Base-by-base conservation (phyloP, 805 yeast species). In the Huiozyma naganishii region DNA sequence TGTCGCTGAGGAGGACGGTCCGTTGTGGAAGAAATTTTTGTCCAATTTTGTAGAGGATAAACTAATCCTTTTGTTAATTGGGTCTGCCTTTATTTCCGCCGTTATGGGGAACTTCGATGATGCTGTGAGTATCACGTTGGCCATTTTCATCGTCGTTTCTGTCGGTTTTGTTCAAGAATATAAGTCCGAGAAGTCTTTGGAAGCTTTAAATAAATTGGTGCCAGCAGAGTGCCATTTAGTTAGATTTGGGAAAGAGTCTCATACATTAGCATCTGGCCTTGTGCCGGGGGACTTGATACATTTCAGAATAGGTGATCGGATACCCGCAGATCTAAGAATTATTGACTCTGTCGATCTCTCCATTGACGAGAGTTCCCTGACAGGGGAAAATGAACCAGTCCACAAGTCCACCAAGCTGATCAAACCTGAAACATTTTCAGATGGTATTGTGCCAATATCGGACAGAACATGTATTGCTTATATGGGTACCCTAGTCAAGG, bases 91-190 rank as follows among this genome's bases (percentile, higher is more conserved):
- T 2, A 72, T 92, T 32, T 80, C 94, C 49, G 84, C 90, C 52
- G 64, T 85, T 54, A 86, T 92, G 94, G 95, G 96, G n/a, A 92
- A 92, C 65, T 77, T 79, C 30, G 97, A 92, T 60, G 99, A 92
- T 62, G 95, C 97, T 2, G 69, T 92, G n/a, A 80, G 92, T 52
- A 92, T 92, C 53, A 81, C 97, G 0, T 69, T 89, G 49, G 98
- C 98, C 4, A 86, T 92, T 41, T 54, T 85, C 37, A 89, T 92
- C 52, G 99, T 92, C 30, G 97, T 92, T 9, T 77, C 92, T 1
- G 99, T 92, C 33, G 99, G 99, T 0, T 92, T 92, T 66, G 89
- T 92, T 30, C 99, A 92, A 66, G 99, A 92, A 63, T 89, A 89
- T 58, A 74, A 97, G 56, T 85, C 95, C 1, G 99, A 92, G 58